phyloP scores from a whole-genome alignment of 495 filamentous ascomycete genomes.

The Neurospora sp. region DNA sequence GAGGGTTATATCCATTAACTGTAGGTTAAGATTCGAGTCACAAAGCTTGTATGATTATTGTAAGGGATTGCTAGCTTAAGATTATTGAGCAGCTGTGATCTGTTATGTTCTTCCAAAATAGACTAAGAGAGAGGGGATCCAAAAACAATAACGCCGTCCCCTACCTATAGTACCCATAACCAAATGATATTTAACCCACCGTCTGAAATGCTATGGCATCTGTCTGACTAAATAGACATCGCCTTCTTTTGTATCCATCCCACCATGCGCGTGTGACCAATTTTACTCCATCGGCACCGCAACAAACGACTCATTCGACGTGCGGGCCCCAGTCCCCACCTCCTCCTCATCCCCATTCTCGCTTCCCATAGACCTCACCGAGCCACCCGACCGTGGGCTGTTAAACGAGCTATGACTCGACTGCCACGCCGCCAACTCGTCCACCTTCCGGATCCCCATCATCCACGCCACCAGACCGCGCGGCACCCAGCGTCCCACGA shows the following conservation, averaged over 20 bases:
- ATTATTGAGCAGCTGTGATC: not conserved
- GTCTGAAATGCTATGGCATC: not conserved
- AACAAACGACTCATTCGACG: constrained; percentile 15
- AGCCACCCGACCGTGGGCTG: constrained; percentile 12
- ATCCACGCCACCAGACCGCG: constrained; percentile 73
- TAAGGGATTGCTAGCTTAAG: not conserved
- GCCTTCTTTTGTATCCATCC: constrained; percentile 18
- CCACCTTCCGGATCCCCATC: constrained; percentile 60
- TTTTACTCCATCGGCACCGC: constrained; percentile 20
- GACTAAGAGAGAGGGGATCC: not conserved
- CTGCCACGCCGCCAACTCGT: constrained; percentile 36
- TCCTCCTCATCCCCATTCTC: constrained; percentile 17
- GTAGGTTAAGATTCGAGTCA: not conserved
- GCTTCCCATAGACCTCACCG: constrained; percentile 2
- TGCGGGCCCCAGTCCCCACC: not conserved
- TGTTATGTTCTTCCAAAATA: not conserved
- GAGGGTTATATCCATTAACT: not conserved
- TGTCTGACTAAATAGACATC: not conserved
- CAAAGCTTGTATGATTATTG: not conserved
- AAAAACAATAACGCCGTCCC: not conserved
- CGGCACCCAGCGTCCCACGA: constrained; percentile 80
- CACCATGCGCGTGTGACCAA: too few relatives aligned
- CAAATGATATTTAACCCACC: not conserved
- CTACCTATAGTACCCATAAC: not conserved
- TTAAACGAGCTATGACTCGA: constrained; percentile 12